Evolutionary conservation across 371 early-diverging fungal species (phyloP), one percentile per base, ranked within the genome.

Genomic region (Fennellomyces sp.): DNA sequence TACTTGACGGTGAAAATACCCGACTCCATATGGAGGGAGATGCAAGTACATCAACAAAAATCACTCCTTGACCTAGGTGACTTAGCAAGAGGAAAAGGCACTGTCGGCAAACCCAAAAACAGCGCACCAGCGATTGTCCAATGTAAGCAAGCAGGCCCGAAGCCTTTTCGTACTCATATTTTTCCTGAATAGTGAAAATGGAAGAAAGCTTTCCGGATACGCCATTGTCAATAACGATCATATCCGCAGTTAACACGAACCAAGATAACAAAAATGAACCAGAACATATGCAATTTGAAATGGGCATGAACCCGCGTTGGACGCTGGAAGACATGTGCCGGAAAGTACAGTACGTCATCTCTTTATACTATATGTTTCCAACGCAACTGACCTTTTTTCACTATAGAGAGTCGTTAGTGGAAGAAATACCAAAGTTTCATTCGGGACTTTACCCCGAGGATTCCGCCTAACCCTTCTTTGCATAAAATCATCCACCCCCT

Each of bases 401-500:
- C 17, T 39, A 21, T 45, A 45, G 45, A 45, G 45, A 23, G 5
- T 23, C 23, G 19, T 12, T 45, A 23, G 23, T 45, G n/a, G 45
- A 45, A 45, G 45, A 45, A 45, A 45, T 45, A 21, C 45, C 45
- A 10, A 45, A 45, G 45, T 45, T 45, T 23, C 45, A 45, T 23
- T 45, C 45, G 11, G 45, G 45, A 2, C 21, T 45, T 23, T 45
- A 23, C n/a, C 23, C 17, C 21, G 5, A 41, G 6, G 23, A 17
- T 45, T 45, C 21, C 11, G n/a, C n/a, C n/a, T n/a, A n/a, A n/a
- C n/a, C n/a, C n/a, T n/a, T n/a, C n/a, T n/a, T n/a, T n/a, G n/a
- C n/a, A n/a, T n/a, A n/a, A n/a, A n/a, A n/a, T n/a, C n/a, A n/a
- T n/a, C n/a, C n/a, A n/a, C n/a, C n/a, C n/a, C n/a, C n/a, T n/a